These are phyloP conservation scores for Polytolypa hystricis DNA, from an alignment of 2,329 filamentous ascomycete species.

Conservation along the genomic window DNA sequence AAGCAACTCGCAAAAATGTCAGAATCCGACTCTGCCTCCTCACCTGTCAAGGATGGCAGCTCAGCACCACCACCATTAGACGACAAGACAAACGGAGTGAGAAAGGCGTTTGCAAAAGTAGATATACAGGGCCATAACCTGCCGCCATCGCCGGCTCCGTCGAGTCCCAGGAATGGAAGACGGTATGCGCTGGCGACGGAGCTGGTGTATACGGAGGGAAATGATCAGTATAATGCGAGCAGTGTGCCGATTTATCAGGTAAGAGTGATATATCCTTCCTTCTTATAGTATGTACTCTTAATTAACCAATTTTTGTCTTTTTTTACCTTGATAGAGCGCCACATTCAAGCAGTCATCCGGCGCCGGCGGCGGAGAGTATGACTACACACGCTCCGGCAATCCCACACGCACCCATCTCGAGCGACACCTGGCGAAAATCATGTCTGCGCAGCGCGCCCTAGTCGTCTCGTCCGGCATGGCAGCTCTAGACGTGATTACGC, in stretches of 20 bases:
- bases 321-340: conserved; percentile 50
- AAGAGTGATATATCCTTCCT: conserved; percentile 9
- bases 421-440: conserved; percentile 95
- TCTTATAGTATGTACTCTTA: not conserved
- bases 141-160: conserved; percentile 85
- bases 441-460: conserved; percentile 83
- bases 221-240: conserved; percentile 93
- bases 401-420: conserved; percentile 93
- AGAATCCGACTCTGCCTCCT: conserved; percentile 4
- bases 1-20: conserved; percentile 11
- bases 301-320: not conserved
- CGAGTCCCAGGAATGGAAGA: conserved; percentile 72
- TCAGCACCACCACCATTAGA: too few relatives aligned
- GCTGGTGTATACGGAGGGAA: conserved; percentile 89
- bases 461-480: conserved; percentile 97
- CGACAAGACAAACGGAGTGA: too few relatives aligned
- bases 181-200: conserved; percentile 93
- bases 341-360: conserved; percentile 92
- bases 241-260: conserved; percentile 94
- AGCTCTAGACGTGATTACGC: conserved; percentile 88
- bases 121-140: conserved; percentile 76
- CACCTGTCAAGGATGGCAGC: conserved; percentile 2
- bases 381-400: conserved; percentile 96
- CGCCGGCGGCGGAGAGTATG: conserved; percentile 76
- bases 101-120: conserved; percentile 48